phyloP scores from a whole-genome alignment of 768 basidiomycete genomes.

The Leccinum obscurum region DNA sequence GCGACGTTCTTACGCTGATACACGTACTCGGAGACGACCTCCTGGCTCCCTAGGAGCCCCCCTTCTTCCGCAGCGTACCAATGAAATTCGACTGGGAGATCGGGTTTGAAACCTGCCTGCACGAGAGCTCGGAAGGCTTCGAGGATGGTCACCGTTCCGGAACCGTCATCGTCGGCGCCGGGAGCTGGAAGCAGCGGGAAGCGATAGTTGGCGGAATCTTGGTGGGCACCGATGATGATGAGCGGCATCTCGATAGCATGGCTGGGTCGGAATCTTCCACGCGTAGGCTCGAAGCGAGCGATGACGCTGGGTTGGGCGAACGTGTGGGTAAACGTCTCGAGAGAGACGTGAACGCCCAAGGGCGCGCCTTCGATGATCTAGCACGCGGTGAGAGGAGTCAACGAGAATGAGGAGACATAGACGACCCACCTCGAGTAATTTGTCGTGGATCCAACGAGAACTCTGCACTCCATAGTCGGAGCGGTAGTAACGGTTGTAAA shows the following conservation, averaged over 20 bases:
- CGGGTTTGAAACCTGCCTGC: slow-evolving; percentile 66
- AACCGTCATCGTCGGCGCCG: slow-evolving; percentile 52
- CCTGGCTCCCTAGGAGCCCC: slow-evolving; percentile 37
- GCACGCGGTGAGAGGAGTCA: background rate
- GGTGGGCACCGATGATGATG: slow-evolving; percentile 44
- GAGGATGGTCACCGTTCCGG: slow-evolving; percentile 74
- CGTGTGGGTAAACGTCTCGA: slow-evolving; percentile 23
- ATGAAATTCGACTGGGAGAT: slow-evolving; percentile 72
- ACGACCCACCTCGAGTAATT: slow-evolving; percentile 8
- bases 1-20: slow-evolving; percentile 43
- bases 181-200: slow-evolving; percentile 44
- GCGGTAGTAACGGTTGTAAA: slow-evolving; percentile 33
- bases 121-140: slow-evolving; percentile 75
- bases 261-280: slow-evolving; percentile 7
- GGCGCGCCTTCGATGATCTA: slow-evolving; percentile 18
- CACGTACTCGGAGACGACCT: slow-evolving; percentile 52
- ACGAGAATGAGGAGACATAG: background rate
- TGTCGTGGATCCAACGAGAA: slow-evolving; percentile 40
- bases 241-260: slow-evolving; percentile 22
- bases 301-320: slow-evolving; percentile 28
- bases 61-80: slow-evolving; percentile 80
- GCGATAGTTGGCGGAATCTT: slow-evolving; percentile 44
- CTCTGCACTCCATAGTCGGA: slow-evolving; percentile 40
- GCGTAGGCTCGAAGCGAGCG: slow-evolving; percentile 26
- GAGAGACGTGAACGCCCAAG: slow-evolving; percentile 15